Conservation (phyloP, 306 rosid species). For the Senna tora region DNA sequence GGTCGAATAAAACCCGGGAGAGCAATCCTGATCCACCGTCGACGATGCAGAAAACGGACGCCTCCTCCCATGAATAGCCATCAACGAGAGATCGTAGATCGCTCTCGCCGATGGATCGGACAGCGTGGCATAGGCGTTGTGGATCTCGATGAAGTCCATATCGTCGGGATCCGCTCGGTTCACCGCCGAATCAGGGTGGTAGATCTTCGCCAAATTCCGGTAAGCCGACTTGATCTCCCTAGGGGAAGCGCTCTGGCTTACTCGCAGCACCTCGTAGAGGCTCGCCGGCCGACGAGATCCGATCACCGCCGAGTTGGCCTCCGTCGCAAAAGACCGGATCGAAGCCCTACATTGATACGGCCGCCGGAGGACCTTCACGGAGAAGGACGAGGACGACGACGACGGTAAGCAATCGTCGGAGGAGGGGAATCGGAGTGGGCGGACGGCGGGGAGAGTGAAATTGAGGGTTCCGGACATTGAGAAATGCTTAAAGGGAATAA, state of each 20-base stretch:
- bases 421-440: neutral
- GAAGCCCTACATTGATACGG: neutral
- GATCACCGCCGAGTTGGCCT: neutral
- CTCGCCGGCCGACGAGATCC: conserved; percentile 28
- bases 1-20: conserved; percentile 51
- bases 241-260: conserved; percentile 40
- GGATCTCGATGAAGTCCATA: conserved; percentile 70
- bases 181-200: conserved; percentile 69
- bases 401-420: neutral
- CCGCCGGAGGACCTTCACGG: neutral
- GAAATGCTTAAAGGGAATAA: no score
- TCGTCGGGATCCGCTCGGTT: conserved; percentile 43
- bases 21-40: conserved; percentile 12
- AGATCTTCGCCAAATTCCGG: conserved; percentile 49
- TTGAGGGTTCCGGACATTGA: conserved; percentile 30
- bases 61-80: conserved; percentile 31
- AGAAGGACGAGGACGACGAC: neutral
- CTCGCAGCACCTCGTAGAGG: conserved; percentile 46
- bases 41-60: conserved; percentile 17
- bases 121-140: conserved; percentile 78
- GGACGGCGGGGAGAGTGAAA: conserved; percentile 2
- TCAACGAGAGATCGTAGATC: conserved; percentile 61
- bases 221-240: conserved; percentile 51
- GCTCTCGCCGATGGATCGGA: conserved; percentile 83
- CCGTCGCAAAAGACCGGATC: conserved; percentile 13